Evolutionary conservation across 257 asterid species (phyloP).

Genomic region (Nicotiana undulata): DNA sequence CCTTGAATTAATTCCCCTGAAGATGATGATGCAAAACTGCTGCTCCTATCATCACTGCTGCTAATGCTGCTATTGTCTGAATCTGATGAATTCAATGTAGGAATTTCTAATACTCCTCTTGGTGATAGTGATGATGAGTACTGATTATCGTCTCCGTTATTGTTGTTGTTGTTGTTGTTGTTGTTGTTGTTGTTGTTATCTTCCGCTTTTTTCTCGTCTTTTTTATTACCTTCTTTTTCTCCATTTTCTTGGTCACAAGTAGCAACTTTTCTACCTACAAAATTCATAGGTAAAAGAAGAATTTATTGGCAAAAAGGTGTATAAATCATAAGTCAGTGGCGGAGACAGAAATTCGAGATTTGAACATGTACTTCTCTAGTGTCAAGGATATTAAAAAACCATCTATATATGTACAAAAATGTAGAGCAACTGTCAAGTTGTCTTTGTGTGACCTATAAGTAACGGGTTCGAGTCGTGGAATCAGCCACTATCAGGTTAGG

Average conservation of each 20-base stretch:
- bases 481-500: too few relatives aligned
- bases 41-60: constrained; percentile 28
- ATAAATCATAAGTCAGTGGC: neutral
- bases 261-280: neutral
- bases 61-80: constrained; percentile 25
- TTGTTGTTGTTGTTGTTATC: neutral
- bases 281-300: neutral
- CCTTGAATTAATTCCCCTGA: constrained; percentile 2
- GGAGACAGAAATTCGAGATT: too few relatives aligned
- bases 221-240: neutral
- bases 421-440: too few relatives aligned
- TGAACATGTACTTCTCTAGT: too few relatives aligned
- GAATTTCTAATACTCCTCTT: constrained; percentile 64
- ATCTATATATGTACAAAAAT: too few relatives aligned
- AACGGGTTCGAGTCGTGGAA: too few relatives aligned
- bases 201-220: neutral
- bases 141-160: neutral
- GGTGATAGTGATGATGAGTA: constrained; percentile 36
- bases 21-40: constrained; percentile 20
- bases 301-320: neutral
- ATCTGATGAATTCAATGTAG: constrained; percentile 33
- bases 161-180: neutral
- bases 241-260: neutral
- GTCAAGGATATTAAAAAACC: too few relatives aligned
- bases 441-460: too few relatives aligned